Evolutionary conservation across 352 stramenopile genomes (phyloP), one percentile per base, ranked within the genome.

Genomic region (Phytophthora vignae): DNA sequence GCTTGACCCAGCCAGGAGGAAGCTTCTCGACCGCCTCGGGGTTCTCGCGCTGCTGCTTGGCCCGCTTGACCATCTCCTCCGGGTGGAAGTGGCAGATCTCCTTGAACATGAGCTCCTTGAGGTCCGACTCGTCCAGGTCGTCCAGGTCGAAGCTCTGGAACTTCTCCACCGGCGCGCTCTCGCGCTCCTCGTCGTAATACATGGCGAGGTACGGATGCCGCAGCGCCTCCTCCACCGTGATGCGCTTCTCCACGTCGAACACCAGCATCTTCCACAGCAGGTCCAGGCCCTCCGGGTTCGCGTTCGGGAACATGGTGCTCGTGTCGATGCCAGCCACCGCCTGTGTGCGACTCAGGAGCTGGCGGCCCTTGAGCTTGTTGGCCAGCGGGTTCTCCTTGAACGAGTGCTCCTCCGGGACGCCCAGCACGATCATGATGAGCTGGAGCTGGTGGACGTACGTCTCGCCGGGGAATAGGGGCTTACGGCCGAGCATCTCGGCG

Each of bases 151-250:
- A 96, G 75, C 84, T 94, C 64, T 95, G 77, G 69, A 93, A 95
- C 53, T 81, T 80, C 44, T 95, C 88, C n/a, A 95, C 88, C 1
- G 73, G 78, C 1, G 71, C 74, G 50, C 78, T 87, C 52, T 95
- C 87, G 8, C 79, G 82, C 66, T 93, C 86, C 52, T 90, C 87
- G 22, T 94, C 87, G 69, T 94, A 96, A 70, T 95, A 96, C 53
- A 85, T 86, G 0, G 91, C 82, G 53, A 99, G 88, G 80, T 99
- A 99, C 19, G 97, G 96, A 81, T 99, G 97, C 19, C 89, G 87
- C 38, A 99, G 78, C 54, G 98, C 97, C 64, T 99, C 90, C 60
- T 98, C 84, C 15, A 99, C 97, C 21, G 93, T 98, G 56, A 99
- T 98, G 50, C 98, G 93, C 78, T 98, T 96, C 49, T 94, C 89